Conservation (phyloP, 2,329 filamentous ascomycete genomes). For the Cercospora citrullina region DNA sequence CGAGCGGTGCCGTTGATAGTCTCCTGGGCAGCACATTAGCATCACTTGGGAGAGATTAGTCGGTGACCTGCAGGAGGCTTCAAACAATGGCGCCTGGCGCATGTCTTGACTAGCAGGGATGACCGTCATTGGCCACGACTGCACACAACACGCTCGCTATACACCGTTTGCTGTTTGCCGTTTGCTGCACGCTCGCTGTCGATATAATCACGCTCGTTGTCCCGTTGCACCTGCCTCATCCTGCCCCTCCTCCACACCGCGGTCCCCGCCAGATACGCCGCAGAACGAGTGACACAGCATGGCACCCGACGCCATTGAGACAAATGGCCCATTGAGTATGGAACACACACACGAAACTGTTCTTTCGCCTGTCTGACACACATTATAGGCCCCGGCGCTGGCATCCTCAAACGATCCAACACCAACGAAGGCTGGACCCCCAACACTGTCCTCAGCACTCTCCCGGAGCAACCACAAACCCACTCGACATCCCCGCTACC, state of each 20-base stretch:
- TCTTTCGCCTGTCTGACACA: background rate
- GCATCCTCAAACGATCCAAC: conserved; percentile 36
- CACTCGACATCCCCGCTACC: conserved; percentile 72
- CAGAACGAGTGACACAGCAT: conserved; percentile 14
- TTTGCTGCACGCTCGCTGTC: background rate
- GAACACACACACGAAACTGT: conserved; percentile 6
- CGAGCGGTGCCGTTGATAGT: background rate
- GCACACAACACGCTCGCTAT: background rate
- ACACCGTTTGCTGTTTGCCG: background rate
- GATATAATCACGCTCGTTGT: background rate
- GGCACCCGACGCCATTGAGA: conserved; percentile 43
- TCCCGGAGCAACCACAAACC: conserved; percentile 59
- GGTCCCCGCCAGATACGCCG: background rate
- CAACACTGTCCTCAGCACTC: conserved; percentile 61
- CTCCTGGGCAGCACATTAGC: background rate
- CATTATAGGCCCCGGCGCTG: conserved; percentile 37
- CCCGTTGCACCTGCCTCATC: background rate
- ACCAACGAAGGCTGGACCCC: conserved; percentile 45
- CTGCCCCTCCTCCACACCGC: background rate
- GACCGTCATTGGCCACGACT: background rate
- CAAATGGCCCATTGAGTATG: conserved; percentile 43
- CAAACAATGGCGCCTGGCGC: background rate
- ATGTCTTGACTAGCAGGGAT: conserved; percentile 1
- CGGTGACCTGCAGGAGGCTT: background rate
- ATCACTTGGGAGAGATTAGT: background rate